Evolutionary conservation across 164 flowering plant genomes (phyloP).

Genomic region (Paratinospora sagittata): DNA sequence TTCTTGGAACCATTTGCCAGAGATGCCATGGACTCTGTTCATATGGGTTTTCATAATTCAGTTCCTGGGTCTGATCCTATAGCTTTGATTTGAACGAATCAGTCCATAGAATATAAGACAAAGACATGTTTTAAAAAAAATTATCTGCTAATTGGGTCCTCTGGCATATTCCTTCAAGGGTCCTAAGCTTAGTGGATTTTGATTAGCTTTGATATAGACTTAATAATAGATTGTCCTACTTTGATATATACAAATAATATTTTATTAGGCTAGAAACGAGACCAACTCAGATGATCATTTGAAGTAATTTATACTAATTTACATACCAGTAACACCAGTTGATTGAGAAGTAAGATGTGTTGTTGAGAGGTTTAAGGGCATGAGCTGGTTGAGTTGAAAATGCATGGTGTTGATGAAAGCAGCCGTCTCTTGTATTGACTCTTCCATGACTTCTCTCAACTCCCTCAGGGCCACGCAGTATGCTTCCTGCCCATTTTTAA

Average conservation of each 20-base stretch:
- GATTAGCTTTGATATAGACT: background rate
- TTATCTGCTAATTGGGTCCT: background rate
- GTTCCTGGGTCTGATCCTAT: no score
- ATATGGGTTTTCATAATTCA: background rate
- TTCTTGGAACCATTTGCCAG: background rate
- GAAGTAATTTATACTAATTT: background rate
- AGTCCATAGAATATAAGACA: background rate
- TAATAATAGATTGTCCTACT: background rate
- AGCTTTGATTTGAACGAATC: background rate
- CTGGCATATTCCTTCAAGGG: background rate
- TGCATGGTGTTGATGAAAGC: slow-evolving; percentile 2
- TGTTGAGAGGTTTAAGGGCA: background rate
- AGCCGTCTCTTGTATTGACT: background rate
- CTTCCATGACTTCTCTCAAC: slow-evolving; percentile 4
- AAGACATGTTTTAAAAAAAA: background rate
- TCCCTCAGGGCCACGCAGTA: background rate
- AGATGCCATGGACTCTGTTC: background rate
- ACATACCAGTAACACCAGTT: background rate
- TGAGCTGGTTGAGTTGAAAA: slow-evolving; percentile 7
- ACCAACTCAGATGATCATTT: no score
- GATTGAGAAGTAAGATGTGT: background rate
- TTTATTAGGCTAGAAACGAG: no score
- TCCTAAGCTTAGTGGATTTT: background rate
- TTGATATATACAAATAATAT: no score
- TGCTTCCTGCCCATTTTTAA: background rate